Evolutionary conservation across 192 early-diverging fungal genomes (phyloP).

Genomic region (Podila verticillata): DNA sequence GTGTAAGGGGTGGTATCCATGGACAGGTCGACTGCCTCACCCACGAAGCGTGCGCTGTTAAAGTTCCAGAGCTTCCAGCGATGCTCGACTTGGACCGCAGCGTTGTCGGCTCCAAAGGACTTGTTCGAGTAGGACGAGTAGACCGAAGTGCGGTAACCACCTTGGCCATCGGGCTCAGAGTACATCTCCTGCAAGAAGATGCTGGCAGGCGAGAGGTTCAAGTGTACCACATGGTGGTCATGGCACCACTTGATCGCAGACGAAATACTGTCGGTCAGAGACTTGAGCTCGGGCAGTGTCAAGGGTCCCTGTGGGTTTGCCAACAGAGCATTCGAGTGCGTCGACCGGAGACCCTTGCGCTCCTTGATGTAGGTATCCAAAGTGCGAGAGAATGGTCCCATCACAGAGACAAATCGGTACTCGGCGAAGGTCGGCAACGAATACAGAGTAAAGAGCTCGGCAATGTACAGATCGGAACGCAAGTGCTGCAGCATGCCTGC

Average conservation of each 20-base stretch:
- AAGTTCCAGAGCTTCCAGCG: slow-evolving; percentile 51
- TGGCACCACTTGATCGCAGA: slow-evolving; percentile 48
- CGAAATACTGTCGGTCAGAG: slow-evolving; percentile 27
- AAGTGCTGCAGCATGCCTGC: slow-evolving; percentile 51
- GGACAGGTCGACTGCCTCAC: slow-evolving; percentile 27
- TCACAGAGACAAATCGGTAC: slow-evolving; percentile 46
- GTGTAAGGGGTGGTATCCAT: slow-evolving; percentile 38
- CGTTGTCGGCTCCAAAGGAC: slow-evolving; percentile 1
- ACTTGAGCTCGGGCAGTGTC: slow-evolving; percentile 29
- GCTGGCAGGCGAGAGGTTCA: slow-evolving; percentile 29
- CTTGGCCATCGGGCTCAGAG: slow-evolving; percentile 44
- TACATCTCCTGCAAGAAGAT: slow-evolving; percentile 43
- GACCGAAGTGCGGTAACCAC: slow-evolving; percentile 25
- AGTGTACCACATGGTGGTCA: slow-evolving; percentile 39
- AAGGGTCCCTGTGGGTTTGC: slow-evolving; percentile 14
- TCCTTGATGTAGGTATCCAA: slow-evolving; percentile 39
- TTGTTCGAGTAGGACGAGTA: slow-evolving; percentile 25
- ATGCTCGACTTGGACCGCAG: slow-evolving; percentile 17
- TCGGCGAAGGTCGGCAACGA: slow-evolving; percentile 25
- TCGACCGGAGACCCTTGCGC: slow-evolving; percentile 11
- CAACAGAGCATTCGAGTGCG: not conserved
- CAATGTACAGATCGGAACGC: slow-evolving; percentile 27
- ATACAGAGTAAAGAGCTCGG: slow-evolving; percentile 33
- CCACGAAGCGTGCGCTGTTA: slow-evolving; percentile 31
- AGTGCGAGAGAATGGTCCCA: slow-evolving; percentile 39